A percentile compares a stretch with the other conserved stretches of the same genome.
These are phyloP conservation scores for Tetrahymena malaccensis DNA, from an alignment of 73 alveolate species.

Conservation along the genomic window DNA sequence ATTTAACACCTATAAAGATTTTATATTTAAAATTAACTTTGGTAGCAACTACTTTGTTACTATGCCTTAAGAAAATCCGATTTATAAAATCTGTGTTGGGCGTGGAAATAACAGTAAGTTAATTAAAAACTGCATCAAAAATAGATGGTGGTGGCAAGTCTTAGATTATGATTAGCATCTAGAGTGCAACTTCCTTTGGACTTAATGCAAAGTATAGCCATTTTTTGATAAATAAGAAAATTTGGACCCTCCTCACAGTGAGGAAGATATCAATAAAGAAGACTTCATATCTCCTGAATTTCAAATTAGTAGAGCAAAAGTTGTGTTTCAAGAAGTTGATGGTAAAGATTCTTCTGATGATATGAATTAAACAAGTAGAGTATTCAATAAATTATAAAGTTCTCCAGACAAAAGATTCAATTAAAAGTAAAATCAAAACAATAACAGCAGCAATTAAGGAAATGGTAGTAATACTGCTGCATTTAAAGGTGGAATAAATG, in stretches of 20 bases:
- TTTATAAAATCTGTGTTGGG: constrained; percentile 68
- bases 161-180: constrained; percentile 34
- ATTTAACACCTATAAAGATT: constrained; percentile 20
- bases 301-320: constrained; percentile 28
- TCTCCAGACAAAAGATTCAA: background rate
- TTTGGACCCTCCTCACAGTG: background rate
- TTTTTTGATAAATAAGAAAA: background rate
- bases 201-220: constrained; percentile 8
- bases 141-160: constrained; percentile 81
- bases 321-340: background rate
- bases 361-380: background rate
- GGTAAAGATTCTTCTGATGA: background rate
- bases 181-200: constrained; percentile 25
- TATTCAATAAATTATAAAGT: background rate
- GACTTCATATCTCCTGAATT: constrained; percentile 1
- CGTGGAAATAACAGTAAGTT: constrained; percentile 70
- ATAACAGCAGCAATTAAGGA: background rate
- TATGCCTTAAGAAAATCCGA: constrained; percentile 7
- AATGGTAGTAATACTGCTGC: background rate
- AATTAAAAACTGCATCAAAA: constrained; percentile 47
- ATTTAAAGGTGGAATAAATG: background rate
- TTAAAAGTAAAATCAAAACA: background rate
- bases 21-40: constrained; percentile 20
- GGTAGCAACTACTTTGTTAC: constrained; percentile 5
- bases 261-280: background rate